A percentile compares a stretch with the other conserved stretches of the same genome.
These are phyloP conservation scores for Pseudofabraea citricarpa DNA, from an alignment of 2,329 filamentous ascomycete species.

Conservation along the genomic window DNA sequence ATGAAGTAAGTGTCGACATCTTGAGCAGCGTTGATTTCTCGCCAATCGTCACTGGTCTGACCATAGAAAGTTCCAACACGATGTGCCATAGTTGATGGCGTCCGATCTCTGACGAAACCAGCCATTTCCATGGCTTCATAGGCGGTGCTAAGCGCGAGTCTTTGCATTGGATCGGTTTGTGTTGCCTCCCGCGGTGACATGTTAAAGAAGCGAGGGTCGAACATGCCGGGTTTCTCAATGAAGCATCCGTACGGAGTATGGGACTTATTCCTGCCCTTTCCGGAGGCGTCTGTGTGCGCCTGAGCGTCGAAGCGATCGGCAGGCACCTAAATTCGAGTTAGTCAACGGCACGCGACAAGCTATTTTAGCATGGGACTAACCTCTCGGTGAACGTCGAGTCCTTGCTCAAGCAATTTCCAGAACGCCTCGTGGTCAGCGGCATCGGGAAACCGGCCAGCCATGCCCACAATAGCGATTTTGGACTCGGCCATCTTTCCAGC, in stretches of 20 bases:
- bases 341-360: neutral
- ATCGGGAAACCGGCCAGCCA: conserved; percentile 72
- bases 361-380: conserved; percentile 13
- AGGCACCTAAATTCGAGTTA: conserved; percentile 38
- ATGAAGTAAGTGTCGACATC: conserved; percentile 22
- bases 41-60: conserved; percentile 18
- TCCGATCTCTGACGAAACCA: conserved; percentile 51
- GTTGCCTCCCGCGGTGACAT: conserved; percentile 77
- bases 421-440: conserved; percentile 65
- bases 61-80: conserved; percentile 20
- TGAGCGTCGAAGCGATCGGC: conserved; percentile 66
- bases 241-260: conserved; percentile 73
- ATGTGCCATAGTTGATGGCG: conserved; percentile 33
- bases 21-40: conserved; percentile 20
- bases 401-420: conserved; percentile 70
- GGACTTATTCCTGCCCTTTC: conserved; percentile 71
- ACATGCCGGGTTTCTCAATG: conserved; percentile 64
- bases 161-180: conserved; percentile 76
- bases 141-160: conserved; percentile 67
- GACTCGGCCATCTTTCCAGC: conserved; percentile 13
- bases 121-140: conserved; percentile 79
- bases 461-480: conserved; percentile 67
- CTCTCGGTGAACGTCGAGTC: conserved; percentile 66
- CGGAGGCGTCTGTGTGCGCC: conserved; percentile 64
- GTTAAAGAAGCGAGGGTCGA: conserved; percentile 78